Evolutionary conservation across 2,329 filamentous ascomycete genomes (phyloP), one percentile per base, ranked within the genome.

Genomic region (Geosmithia putterillii): DNA sequence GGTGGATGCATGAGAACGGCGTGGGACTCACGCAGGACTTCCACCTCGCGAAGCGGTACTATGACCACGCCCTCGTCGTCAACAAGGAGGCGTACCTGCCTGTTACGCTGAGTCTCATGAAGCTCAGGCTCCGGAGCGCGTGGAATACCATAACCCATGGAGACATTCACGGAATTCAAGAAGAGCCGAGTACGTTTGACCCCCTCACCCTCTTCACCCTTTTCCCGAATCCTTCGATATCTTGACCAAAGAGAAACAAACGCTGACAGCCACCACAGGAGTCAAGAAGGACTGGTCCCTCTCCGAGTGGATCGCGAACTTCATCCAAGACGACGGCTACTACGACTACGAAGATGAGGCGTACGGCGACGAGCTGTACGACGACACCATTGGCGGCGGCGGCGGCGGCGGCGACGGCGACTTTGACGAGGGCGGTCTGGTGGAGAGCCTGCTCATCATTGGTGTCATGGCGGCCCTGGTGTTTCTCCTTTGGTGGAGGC

Each of bases 1-100:
- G 92, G 5, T 98, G 92, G 92, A 96, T 98, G 90, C 88, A 98
- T 56, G 92, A 98, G 63, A 95, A 96, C 55, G 92, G 92, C 7
- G 73, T 96, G 41, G 87, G 89, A 2, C 76, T 96, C 18, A 83
- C 85, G 44, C 92, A 98, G 58, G 92, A 98, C 57, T 98, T 94
- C 59, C 92, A 98, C 57, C 79, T 98, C 45, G 92, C 94, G 2
- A 98, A 98, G 64, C 74, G 92, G 43, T 95, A 89, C 63, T 98
- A 98, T 57, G 92, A 98, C 54, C 75, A 92, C 47, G 90, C 92
- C 1, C 67, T 95, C 23, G 86, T 89, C 55, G 89, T 90, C 1
- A 98, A 95, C 54, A 74, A 81, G 41, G 94, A 98, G 62, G 89
- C 92, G 0, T 96, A 96, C 57, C 71, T 96, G 1, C 92, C 92